Base-by-base conservation (phyloP, 768 basidiomycete species). In the Sporobolomyces roseus region DNA sequence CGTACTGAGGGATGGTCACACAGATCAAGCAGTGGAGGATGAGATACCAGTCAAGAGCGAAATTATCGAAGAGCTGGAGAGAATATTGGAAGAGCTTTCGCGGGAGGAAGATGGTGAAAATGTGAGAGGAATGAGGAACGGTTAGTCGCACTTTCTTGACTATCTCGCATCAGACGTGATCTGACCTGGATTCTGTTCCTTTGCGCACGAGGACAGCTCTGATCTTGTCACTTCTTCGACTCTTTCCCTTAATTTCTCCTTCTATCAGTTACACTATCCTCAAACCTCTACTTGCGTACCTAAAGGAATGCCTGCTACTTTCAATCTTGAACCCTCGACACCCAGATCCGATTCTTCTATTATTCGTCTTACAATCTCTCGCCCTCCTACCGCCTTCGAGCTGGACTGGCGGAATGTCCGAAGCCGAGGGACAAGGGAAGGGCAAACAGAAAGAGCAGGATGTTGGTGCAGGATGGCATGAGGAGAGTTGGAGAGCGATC, bases 401-500 rank as follows among this genome's bases (percentile, higher is more conserved):
- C 2, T 58, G 56, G 38, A 30, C 56, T 43, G 27, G 38, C 21
- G 45, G 6, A 23, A 21, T 13, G 21, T 7, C 6, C 21, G 13
- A 36, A 38, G 54, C n/a, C 13, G 25, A 41, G 25, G 35, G 54
- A 9, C 38, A 56, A 27, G 33, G 54, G 27, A 56, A 58, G 29
- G 56, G 14, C 13, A 45, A 29, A 29, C 38, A 41, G 45, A 10
- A 3, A 30, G 38, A 6, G n/a, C 9, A 27, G 41, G 36, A 27
- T 8, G 25, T 6, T n/a, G 8, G 8, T 19, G 6, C 21, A 8
- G 35, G 25, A 16, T 58, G 56, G 56, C 38, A 41, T 4, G 27
- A 58, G 30, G 27, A 43, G 23, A 58, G 41, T 27, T 58, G 56
- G 56, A 45, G 25, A 10, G 32, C 29, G 10, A 58, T 58, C 38